phyloP scores from a whole-genome alignment of 331 rosid genomes.

The Telfairia occidentalis region DNA sequence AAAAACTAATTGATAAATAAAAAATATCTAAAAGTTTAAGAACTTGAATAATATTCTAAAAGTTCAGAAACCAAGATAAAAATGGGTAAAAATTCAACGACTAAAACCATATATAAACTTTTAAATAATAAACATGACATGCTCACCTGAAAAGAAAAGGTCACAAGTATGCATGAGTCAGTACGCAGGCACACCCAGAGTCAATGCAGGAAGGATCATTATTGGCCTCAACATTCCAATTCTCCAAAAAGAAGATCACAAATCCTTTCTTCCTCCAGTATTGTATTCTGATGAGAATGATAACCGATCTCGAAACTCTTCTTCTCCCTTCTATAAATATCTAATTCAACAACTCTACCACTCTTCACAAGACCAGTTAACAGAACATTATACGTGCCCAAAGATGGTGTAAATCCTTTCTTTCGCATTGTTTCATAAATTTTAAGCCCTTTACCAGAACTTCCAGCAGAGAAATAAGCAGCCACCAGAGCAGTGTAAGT shows the following conservation, averaged over 20 bases:
- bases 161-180: not conserved
- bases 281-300: conserved; percentile 24
- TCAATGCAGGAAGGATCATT: not conserved
- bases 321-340: conserved; percentile 43
- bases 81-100: too few species aligned
- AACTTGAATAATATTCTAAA: too few species aligned
- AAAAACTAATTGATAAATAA: too few species aligned
- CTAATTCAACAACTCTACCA: conserved; percentile 48
- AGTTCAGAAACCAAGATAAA: too few species aligned
- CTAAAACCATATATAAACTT: not conserved
- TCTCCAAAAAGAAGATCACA: conserved; percentile 56
- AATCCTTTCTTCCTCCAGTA: conserved; percentile 42
- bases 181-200: not conserved
- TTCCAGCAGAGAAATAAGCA: conserved; percentile 48
- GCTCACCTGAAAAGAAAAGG: not conserved
- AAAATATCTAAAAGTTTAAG: too few species aligned
- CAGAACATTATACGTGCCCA: conserved; percentile 58
- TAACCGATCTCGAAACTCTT: conserved; percentile 28
- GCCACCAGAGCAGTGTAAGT: conserved; percentile 76
- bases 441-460: conserved; percentile 49
- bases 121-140: not conserved
- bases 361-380: conserved; percentile 45
- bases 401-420: conserved; percentile 34
- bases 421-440: conserved; percentile 37
- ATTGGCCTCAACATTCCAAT: conserved; percentile 16